A percentile compares a stretch with the other conserved stretches of the same genome.
phyloP scores from a whole-genome alignment of 495 filamentous ascomycete genomes.

The Neurospora discreta region DNA sequence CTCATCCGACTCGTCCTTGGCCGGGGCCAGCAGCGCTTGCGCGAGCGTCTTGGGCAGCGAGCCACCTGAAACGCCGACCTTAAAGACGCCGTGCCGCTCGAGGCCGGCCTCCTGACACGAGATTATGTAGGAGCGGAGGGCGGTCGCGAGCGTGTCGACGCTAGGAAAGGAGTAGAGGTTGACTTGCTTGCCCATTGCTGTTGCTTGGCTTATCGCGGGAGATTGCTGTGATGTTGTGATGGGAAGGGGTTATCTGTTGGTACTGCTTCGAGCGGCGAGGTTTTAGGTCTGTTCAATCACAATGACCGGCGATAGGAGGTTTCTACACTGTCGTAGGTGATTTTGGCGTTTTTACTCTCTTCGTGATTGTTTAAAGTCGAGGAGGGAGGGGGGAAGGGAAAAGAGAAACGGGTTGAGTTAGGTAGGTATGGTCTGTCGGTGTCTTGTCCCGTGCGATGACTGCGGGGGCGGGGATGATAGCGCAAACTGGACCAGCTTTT shows the following conservation, averaged over 20 bases:
- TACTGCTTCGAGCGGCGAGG: neutral
- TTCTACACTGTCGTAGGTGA: neutral
- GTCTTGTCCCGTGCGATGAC: neutral
- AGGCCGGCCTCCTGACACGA: conserved; percentile 67
- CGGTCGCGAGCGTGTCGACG: conserved; percentile 54
- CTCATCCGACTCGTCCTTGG: conserved; percentile 49
- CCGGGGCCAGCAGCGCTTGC: conserved; percentile 56
- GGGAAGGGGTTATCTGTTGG: neutral
- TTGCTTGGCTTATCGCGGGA: neutral
- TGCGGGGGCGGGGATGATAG: neutral
- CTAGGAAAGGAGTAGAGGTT: conserved; percentile 75
- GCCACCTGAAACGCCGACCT: conserved; percentile 86
- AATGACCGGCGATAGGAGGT: neutral
- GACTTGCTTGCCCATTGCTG: conserved; percentile 57
- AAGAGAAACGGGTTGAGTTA: neutral
- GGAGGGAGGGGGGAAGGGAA: neutral
- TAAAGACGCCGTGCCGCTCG: conserved; percentile 70
- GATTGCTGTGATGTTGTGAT: neutral
- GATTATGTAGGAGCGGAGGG: conserved; percentile 72
- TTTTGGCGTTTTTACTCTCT: neutral
- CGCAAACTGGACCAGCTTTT: neutral
- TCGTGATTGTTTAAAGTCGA: neutral
- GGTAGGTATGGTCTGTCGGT: neutral
- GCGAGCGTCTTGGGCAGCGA: conserved; percentile 84
- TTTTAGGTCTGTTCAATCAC: neutral